Evolutionary conservation across 768 basidiomycete species (phyloP).

Genomic region (Tylopilus vinaceipallidus): DNA sequence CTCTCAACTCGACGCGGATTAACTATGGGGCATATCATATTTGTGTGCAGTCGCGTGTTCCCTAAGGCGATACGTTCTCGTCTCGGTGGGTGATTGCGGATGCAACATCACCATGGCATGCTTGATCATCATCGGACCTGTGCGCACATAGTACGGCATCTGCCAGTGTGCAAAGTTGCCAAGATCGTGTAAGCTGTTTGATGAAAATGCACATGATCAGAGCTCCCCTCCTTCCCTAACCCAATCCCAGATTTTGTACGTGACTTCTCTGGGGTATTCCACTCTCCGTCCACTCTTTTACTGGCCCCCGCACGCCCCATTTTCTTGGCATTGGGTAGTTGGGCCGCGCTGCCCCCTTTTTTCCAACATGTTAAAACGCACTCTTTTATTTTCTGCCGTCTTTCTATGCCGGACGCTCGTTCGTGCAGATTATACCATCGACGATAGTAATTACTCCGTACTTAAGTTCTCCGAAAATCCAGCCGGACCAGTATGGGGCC

Average conservation of each 20-base stretch:
- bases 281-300: conserved; percentile 8
- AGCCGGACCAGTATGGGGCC: conserved; percentile 26
- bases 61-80: too few relatives aligned
- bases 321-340: neutral
- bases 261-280: neutral
- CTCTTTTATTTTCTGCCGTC: neutral
- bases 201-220: neutral
- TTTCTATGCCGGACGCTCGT: conserved; percentile 5
- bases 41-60: too few relatives aligned
- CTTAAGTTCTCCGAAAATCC: conserved; percentile 30
- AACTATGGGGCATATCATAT: too few relatives aligned
- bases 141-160: conserved; percentile 1
- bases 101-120: neutral
- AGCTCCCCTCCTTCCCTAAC: neutral
- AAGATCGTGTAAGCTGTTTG: neutral
- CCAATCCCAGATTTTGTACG: neutral
- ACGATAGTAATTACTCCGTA: conserved; percentile 25
- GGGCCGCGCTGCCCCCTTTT: neutral
- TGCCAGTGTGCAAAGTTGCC: neutral
- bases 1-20: too few relatives aligned
- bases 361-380: conserved; percentile 9
- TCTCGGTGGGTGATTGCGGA: neutral
- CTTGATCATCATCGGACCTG: conserved; percentile 7
- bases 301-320: neutral
- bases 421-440: conserved; percentile 26